phyloP scores from a whole-genome alignment of 352 stramenopile genomes.

The Globisporangium apiculatum region DNA sequence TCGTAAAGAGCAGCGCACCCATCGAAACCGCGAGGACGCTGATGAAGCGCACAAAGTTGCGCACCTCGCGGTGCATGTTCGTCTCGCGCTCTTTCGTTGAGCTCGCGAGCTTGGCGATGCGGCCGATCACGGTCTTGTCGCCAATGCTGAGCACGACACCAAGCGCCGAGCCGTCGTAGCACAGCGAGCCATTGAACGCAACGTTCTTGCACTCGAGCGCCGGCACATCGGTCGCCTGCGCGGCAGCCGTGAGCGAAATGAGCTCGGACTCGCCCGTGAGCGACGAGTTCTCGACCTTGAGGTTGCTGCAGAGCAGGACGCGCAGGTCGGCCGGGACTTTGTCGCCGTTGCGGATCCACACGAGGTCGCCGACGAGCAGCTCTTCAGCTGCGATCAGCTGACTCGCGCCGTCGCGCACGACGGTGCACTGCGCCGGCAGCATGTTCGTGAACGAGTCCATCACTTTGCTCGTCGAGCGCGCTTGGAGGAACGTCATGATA shows the following conservation, averaged over 20 bases:
- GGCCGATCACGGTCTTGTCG: conserved; percentile 45
- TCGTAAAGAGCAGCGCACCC: conserved; percentile 20
- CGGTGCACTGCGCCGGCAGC: conserved; percentile 30
- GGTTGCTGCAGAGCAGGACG: conserved; percentile 33
- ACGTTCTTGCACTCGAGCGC: conserved; percentile 42
- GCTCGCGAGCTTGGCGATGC: conserved; percentile 37
- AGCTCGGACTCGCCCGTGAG: conserved; percentile 51
- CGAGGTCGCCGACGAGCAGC: conserved; percentile 41
- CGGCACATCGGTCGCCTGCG: conserved; percentile 17
- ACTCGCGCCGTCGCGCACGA: conserved; percentile 35
- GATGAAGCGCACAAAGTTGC: conserved; percentile 41
- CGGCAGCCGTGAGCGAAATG: conserved; percentile 21
- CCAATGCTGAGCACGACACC: conserved; percentile 37
- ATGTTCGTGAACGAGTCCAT: conserved; percentile 54
- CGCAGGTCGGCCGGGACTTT: conserved; percentile 45
- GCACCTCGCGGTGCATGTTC: conserved; percentile 40
- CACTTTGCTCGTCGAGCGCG: conserved; percentile 28
- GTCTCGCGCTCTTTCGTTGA: conserved; percentile 24
- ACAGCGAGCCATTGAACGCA: conserved; percentile 39
- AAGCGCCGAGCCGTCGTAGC: conserved; percentile 33
- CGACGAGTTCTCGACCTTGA: conserved; percentile 65
- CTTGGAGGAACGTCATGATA: conserved; percentile 33
- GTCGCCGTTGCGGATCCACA: conserved; percentile 44
- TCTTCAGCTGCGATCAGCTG: conserved; percentile 35
- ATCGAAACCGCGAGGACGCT: conserved; percentile 26